Base-by-base conservation (phyloP, 371 early-diverging fungal genomes). In the Parasitella parasitica region DNA sequence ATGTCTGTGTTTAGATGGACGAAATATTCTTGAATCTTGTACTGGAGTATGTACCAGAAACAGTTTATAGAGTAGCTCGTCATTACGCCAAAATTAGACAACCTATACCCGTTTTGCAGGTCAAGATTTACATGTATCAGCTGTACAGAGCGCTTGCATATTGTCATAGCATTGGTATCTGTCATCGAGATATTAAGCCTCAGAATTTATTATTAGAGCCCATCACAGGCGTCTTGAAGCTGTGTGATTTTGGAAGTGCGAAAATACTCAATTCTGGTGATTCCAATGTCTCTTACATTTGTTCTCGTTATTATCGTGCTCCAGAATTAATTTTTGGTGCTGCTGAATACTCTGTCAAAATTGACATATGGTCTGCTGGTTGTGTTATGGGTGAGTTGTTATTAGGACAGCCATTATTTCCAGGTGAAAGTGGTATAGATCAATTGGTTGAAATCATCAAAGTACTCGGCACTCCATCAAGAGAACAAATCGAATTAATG, bases 381-480 rank as follows among this genome's bases (percentile, higher is more conserved):
- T 98, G 98, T 73, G 98, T 98, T 24, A 93, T 98, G 90, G 95
- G 93, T 3, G 99, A 99, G 77, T 79, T 99, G 57, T 89, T 96
- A 78, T 80, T 94, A 30, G 91, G 95, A 22, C 92, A 90, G 74
- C 98, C 98, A 4, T 72, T 99, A 20, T 99, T 98, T 86, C 93
- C 96, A 1, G 99, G 99, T 11, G 97, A 97, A 75, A 93, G 94
- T 50, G 97, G 97, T 43, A 95, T 98, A 48, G 99, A 99, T 73
- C 99, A 99, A 77, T 79, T 99, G 24, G 97, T 98, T 22, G 97
- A 97, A 78, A 99, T 99, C 69, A 98, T 98, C 83, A 96, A 95
- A 78, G 92, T 96, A 7, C 84, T 98, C 32, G 99, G 99, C 41
- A 97, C 98, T 4, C 99, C 99, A 15, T 88, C 94, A 27, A 86